Evolutionary conservation across 129 eudicot species (phyloP), one percentile per base, ranked within the genome.

Genomic region (Solidago caesia): DNA sequence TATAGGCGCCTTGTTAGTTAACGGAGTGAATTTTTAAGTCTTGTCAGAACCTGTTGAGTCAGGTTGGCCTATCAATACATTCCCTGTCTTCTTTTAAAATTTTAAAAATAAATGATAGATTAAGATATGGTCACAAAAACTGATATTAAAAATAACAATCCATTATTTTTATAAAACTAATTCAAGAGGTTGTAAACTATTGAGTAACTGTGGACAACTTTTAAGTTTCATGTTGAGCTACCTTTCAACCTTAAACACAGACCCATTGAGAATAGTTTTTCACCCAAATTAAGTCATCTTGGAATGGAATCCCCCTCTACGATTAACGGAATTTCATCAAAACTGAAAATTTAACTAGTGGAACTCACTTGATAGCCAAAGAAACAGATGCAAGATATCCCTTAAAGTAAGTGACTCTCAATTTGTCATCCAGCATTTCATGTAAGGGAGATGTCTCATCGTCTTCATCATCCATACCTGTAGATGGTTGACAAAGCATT

Each of bases 391-490:
- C 73, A 64, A 90, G 91, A 80, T 90, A 90, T 42, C 84, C 88
- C 79, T 90, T 85, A 64, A 69, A 90, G 84, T 87, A 90, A 78
- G 72, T 7, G 69, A 87, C 92, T 81, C 96, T 80, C 77, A 87
- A 56, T 82, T 87, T 83, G 76, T 90, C 96, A 85, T 90, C 96
- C 58, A 90, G 75, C 84, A 87, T 82, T 74, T 87, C 90, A 79
- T 87, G 77, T 64, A 87, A 71, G 47, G 86, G 82, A 70, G 82
- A 71, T 41, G 68, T 49, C 66, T 77, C 78, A 73, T 85, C 51
- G 15, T 87, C 90, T 75, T 90, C 92, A 79, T 90, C 96, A 39
- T 90, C 96, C 96, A 90, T 90, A 39, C 96, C 96, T 87, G 70
- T 58, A 51, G 15, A 71, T 26, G 21, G 26, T 55, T 47, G 27